Evolutionary conservation across 129 eudicot genomes (phyloP).

Genomic region (Pseudognaphalium luteoalbum): DNA sequence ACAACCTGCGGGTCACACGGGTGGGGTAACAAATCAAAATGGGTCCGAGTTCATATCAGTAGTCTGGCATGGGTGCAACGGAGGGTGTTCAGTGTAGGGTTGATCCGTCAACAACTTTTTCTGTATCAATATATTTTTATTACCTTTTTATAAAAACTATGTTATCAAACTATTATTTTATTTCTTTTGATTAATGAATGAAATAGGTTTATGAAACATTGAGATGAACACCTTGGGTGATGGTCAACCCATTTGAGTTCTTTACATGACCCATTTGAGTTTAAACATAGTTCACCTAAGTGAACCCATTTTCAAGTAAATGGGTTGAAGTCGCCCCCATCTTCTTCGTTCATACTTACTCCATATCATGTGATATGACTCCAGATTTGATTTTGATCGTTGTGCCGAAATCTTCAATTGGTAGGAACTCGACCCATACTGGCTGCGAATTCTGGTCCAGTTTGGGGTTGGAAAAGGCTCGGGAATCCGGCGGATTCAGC

Average conservation of each 20-base stretch:
- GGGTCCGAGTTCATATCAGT: not conserved
- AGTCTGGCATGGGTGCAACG: not conserved
- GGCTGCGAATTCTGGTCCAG: conserved; percentile 46
- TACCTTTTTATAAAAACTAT: not conserved
- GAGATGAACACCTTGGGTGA: not conserved
- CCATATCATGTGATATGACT: conserved; percentile 55
- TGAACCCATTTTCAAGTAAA: not conserved
- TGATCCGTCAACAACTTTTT: not conserved
- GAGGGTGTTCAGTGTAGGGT: not conserved
- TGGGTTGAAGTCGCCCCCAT: not conserved
- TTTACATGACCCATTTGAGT: not conserved
- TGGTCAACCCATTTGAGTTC: not conserved
- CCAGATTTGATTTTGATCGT: conserved; percentile 46
- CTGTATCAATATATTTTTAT: too few relatives aligned
- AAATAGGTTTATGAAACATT: not conserved
- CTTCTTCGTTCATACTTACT: conserved; percentile 49
- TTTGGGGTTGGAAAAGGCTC: too few relatives aligned
- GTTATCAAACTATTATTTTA: not conserved
- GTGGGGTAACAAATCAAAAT: not conserved
- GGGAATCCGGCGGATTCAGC: too few relatives aligned
- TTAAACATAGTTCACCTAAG: conserved; percentile 1
- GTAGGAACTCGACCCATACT: conserved; percentile 66
- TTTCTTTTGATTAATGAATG: too few relatives aligned
- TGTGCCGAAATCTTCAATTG: conserved; percentile 33
- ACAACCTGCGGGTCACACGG: not conserved